These are phyloP conservation scores for Schizosaccharomyces osmophilus DNA, from an alignment of 805 yeast species.

Conservation along the genomic window DNA sequence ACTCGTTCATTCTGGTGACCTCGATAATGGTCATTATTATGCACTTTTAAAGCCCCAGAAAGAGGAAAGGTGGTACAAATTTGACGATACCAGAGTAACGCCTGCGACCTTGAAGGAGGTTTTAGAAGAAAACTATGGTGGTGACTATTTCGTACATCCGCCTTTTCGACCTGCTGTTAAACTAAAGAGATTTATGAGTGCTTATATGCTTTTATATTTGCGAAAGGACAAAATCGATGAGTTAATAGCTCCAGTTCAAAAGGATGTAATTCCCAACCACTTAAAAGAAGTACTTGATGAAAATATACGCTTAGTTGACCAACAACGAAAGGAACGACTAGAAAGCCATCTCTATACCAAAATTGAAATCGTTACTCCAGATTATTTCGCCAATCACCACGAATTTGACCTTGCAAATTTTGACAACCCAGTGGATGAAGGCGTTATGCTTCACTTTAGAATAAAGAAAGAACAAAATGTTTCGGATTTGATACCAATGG, in stretches of 20 bases:
- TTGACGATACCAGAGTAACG: slow-evolving; percentile 90
- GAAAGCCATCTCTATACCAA: slow-evolving; percentile 45
- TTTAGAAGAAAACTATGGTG: slow-evolving; percentile 80
- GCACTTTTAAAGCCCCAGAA: slow-evolving; percentile 68
- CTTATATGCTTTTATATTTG: slow-evolving; percentile 88
- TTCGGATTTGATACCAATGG: not conserved
- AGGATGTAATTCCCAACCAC: slow-evolving; percentile 38
- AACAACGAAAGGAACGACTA: slow-evolving; percentile 32
- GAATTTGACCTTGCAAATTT: not conserved
- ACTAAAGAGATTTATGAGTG: slow-evolving; percentile 67
- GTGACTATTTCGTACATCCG: slow-evolving; percentile 35
- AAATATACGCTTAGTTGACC: slow-evolving; percentile 33
- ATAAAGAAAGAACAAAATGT: not conserved
- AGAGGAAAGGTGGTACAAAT: slow-evolving; percentile 56
- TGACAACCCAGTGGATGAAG: not conserved
- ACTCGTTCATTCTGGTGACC: slow-evolving; percentile 83
- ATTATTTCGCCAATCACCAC: not conserved
- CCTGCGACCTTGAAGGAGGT: slow-evolving; percentile 65
- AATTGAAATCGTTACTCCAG: slow-evolving; percentile 23
- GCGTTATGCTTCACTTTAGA: not conserved
- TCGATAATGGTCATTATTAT: slow-evolving; percentile 88
- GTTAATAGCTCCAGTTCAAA: slow-evolving; percentile 33
- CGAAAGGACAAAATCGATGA: slow-evolving; percentile 33
- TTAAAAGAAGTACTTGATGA: slow-evolving; percentile 39
- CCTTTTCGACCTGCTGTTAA: slow-evolving; percentile 7